Base-by-base conservation (phyloP, 2,329 filamentous ascomycete genomes). In the Dactylellina leptospora region DNA sequence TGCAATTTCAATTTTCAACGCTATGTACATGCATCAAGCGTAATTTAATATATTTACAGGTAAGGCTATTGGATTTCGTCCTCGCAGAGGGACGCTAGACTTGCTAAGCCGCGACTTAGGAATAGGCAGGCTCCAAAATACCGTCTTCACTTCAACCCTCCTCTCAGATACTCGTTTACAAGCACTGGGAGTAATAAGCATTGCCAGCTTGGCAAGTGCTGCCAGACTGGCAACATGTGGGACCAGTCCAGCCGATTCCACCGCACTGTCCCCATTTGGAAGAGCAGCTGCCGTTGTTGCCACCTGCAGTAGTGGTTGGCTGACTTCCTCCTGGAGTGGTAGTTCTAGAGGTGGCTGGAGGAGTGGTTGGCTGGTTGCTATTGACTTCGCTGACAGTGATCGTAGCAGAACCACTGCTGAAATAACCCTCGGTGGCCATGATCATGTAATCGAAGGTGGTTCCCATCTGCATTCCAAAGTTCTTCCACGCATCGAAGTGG, bases 401-500 rank as follows among this genome's bases (percentile, higher is more conserved):
- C 50, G 75, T 78, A 42, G 84, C 80, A 54, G 78, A 80, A 0
- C 84, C 84, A 69, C 79, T 81, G 78, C 83, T 84, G 71, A 80
- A 78, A 78, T 85, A 85, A 2, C 83, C 84, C 78, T 86, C 84
- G 0, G 83, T 83, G 11, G 84, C 84, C 18, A 85, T 78, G 71
- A 86, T 84, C 80, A 83, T 81, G 77, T 86, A 86, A 77, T 86
- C 79, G 74, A 81, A 80, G 38, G 74, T 79, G 25, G 66, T 30
- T 1, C 84, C 85, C 9, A 86, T 76, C 23, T 78, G 80, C 77
- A 85, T 77, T 2, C 84, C 84, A n/a, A 77, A 75, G 36, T 79
- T 79, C 18, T 77, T 77, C 85, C 85, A 86, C 5, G 84, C 84
- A 74, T 83, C 80, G 75, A 86, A 85, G 77, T 86, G 84, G 74